Percentiles rank a stretch among this genome's conserved stretches.
Evolutionary conservation across 2,329 filamentous ascomycete species (phyloP).

Genomic region (Incumbomyces lentus): DNA sequence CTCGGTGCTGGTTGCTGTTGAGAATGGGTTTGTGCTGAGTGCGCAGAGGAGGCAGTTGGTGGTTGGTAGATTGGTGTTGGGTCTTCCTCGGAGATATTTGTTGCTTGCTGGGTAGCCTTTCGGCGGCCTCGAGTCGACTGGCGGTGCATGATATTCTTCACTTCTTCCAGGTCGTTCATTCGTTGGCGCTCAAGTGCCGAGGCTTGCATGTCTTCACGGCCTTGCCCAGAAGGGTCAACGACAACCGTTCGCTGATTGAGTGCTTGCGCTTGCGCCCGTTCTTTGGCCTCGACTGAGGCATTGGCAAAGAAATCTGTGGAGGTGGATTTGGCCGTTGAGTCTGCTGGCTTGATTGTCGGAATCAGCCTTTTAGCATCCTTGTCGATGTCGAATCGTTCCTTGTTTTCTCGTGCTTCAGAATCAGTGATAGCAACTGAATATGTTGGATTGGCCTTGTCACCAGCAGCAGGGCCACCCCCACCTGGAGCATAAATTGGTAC

Average conservation of each 20-base stretch:
- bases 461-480: constrained; percentile 55
- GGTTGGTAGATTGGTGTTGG: constrained; percentile 3
- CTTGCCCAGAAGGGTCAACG: constrained; percentile 24
- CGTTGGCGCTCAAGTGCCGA: constrained; percentile 17
- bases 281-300: background rate
- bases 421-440: constrained; percentile 72
- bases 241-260: constrained; percentile 27
- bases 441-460: constrained; percentile 57
- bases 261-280: constrained; percentile 9
- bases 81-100: background rate
- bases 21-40: background rate
- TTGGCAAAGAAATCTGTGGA: constrained; percentile 5
- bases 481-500: constrained; percentile 77
- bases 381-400: constrained; percentile 47
- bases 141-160: constrained; percentile 24
- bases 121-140: constrained; percentile 30
- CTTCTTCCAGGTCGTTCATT: constrained; percentile 20
- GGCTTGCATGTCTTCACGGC: constrained; percentile 18
- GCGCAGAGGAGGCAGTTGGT: background rate
- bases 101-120: constrained; percentile 20
- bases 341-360: constrained; percentile 29
- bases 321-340: constrained; percentile 1
- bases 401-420: constrained; percentile 52
- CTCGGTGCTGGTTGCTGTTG: background rate
- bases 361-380: constrained; percentile 59